Evolutionary conservation across 768 basidiomycete genomes (phyloP).

Genomic region (Sporobolomyces phaffii): DNA sequence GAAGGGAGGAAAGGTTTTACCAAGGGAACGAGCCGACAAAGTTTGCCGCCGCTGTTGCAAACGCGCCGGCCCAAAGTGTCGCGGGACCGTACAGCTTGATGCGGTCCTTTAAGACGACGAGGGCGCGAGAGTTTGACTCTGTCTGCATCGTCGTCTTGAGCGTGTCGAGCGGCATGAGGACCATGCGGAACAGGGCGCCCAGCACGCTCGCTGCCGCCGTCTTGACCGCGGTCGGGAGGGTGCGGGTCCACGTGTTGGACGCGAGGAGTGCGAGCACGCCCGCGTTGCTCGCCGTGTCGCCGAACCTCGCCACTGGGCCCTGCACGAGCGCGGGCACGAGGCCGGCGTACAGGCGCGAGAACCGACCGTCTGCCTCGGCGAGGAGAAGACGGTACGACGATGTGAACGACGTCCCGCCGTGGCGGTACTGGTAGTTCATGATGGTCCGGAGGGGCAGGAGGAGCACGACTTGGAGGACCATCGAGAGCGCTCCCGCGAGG

Average conservation of each 20-base stretch:
- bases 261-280: conserved; percentile 80
- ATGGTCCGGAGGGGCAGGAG: conserved; percentile 59
- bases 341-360: conserved; percentile 70
- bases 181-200: conserved; percentile 79
- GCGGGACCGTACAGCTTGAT: conserved; percentile 48
- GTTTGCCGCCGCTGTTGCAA: conserved; percentile 66
- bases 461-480: conserved; percentile 81
- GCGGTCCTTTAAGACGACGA: conserved; percentile 61
- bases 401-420: conserved; percentile 63
- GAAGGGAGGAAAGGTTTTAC: neutral
- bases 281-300: conserved; percentile 89
- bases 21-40: conserved; percentile 54
- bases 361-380: conserved; percentile 61
- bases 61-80: conserved; percentile 40
- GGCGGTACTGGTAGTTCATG: conserved; percentile 64
- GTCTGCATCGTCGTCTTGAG: conserved; percentile 90
- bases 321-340: conserved; percentile 77
- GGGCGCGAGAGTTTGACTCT: conserved; percentile 53
- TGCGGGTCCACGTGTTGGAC: conserved; percentile 64
- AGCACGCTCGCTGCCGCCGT: conserved; percentile 71
- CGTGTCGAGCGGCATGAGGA: conserved; percentile 88
- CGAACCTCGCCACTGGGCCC: conserved; percentile 63
- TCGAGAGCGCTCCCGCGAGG: conserved; percentile 53
- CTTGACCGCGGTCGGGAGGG: conserved; percentile 62
- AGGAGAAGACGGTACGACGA: conserved; percentile 54